Conservation (phyloP, 2,329 filamentous ascomycete genomes). For the Penicillium thymicola region DNA sequence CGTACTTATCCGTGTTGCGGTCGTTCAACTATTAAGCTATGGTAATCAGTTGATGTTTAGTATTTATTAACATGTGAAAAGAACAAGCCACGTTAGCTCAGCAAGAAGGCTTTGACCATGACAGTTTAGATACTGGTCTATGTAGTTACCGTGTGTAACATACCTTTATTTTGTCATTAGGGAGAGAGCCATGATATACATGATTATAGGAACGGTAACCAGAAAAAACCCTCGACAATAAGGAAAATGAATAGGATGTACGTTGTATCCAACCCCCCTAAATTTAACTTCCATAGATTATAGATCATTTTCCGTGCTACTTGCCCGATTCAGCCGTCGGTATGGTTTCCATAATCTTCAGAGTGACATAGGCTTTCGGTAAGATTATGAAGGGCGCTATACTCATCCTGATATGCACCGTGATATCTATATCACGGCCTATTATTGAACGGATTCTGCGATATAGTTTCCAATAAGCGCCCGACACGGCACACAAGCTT, state of each 20-base stretch:
- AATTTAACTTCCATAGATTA: constrained; percentile 6
- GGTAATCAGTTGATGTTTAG: neutral
- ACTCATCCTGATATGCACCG: neutral
- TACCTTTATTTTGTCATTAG: neutral
- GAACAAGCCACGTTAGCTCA: neutral
- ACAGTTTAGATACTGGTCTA: neutral
- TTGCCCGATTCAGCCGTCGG: constrained; percentile 13
- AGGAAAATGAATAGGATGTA: neutral
- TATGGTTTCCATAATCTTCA: constrained; percentile 14
- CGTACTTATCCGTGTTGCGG: neutral
- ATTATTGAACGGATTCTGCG: neutral
- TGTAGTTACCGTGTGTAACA: neutral
- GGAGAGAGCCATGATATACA: neutral
- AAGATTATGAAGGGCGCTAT: neutral
- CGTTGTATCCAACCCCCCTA: neutral
- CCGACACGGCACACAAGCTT: constrained; percentile 12
- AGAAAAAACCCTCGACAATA: neutral
- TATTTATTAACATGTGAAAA: neutral
- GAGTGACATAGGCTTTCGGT: constrained; percentile 1
- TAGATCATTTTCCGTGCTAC: constrained; percentile 7
- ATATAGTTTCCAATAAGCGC: constrained; percentile 9
- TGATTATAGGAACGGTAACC: too few species aligned
- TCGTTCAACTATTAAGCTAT: neutral
- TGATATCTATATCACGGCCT: neutral
- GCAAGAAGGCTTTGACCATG: neutral